Evolutionary conservation across 2,329 filamentous ascomycete genomes (phyloP).

Genomic region (Xylaria multiplex): DNA sequence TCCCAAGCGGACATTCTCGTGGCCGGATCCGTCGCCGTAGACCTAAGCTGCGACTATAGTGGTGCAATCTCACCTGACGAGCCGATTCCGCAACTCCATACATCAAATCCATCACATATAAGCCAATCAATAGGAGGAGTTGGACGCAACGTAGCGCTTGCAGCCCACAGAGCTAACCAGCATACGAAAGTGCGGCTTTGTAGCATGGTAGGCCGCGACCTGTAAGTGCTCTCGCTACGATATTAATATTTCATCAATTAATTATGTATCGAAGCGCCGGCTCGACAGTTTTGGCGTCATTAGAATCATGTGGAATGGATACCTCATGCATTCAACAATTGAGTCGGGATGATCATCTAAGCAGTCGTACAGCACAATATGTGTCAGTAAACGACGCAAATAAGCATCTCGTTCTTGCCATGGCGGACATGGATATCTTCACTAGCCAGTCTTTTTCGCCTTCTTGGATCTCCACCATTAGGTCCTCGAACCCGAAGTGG

Average conservation of each 20-base stretch:
- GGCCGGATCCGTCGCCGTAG: conserved; percentile 88
- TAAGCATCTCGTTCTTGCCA: conserved; percentile 87
- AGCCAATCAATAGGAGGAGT: conserved; percentile 89
- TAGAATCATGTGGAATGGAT: conserved; percentile 72
- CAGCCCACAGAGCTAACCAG: conserved; percentile 75
- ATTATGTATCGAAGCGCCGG: conserved; percentile 66
- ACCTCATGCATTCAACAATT: conserved; percentile 70
- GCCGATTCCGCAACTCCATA: conserved; percentile 68
- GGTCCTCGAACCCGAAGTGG: conserved; percentile 72
- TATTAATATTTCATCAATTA: conserved; percentile 5
- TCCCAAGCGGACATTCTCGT: conserved; percentile 75
- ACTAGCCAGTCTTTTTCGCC: conserved; percentile 63
- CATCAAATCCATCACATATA: conserved; percentile 87
- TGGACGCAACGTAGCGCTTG: conserved; percentile 89
- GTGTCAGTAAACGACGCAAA: conserved; percentile 85
- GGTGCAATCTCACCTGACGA: conserved; percentile 45
- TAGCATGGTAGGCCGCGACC: conserved; percentile 83
- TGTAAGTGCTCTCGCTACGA: conserved; percentile 56
- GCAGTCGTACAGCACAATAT: conserved; percentile 85
- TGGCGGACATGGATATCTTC: conserved; percentile 95
- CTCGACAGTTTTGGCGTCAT: conserved; percentile 72
- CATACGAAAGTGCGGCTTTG: conserved; percentile 74
- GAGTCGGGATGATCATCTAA: conserved; percentile 57
- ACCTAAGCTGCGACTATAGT: conserved; percentile 83
- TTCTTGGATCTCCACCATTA: conserved; percentile 70